Evolutionary conservation across 106 monocot species (phyloP).

Genomic region (Phalaenopsis aphrodite): DNA sequence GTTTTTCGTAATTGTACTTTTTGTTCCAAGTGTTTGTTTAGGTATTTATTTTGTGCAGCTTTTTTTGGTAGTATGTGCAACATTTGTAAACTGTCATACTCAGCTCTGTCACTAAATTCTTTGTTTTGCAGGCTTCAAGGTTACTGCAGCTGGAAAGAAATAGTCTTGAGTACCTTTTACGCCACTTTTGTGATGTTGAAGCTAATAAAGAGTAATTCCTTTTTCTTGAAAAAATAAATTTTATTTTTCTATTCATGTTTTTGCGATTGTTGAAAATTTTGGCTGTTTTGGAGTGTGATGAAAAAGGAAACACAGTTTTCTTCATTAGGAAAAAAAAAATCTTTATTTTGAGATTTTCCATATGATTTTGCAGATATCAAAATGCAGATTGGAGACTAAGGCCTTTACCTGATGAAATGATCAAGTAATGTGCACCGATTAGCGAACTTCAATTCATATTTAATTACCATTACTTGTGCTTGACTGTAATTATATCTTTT

Average conservation of each 20-base stretch:
- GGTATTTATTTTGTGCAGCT: not conserved
- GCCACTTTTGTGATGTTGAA: constrained; percentile 64
- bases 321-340: not conserved
- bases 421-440: constrained; percentile 48
- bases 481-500: constrained; percentile 1
- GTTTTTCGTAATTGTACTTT: not conserved
- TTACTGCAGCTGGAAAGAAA: constrained; percentile 87
- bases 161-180: constrained; percentile 79
- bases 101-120: not conserved
- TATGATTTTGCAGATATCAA: constrained; percentile 71
- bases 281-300: not conserved
- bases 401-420: constrained; percentile 80
- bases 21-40: not conserved
- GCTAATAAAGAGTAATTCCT: constrained; percentile 91
- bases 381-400: constrained; percentile 95
- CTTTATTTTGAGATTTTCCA: not conserved
- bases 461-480: not conserved
- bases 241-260: not conserved
- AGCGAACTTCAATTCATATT: not conserved
- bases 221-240: not conserved
- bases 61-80: not conserved
- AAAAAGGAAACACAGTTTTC: not conserved
- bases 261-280: not conserved
- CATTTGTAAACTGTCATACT: not conserved
- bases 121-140: constrained; percentile 54